Evolutionary conservation across 2,329 filamentous ascomycete species (phyloP).

Genomic region (Claviceps purpurea): DNA sequence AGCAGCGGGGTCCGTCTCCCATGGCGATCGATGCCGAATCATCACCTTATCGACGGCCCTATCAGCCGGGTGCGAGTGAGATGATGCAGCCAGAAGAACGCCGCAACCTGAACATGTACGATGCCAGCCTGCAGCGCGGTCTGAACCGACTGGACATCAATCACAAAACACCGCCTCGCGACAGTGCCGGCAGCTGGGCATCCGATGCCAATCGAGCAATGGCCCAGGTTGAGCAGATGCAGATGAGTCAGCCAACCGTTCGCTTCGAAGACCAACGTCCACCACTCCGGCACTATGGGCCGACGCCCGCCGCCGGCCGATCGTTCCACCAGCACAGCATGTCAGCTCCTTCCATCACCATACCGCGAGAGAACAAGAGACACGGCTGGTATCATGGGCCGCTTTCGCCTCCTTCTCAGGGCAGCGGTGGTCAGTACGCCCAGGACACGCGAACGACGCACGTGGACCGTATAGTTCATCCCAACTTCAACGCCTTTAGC

Average conservation of each 20-base stretch:
- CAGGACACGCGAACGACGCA: constrained; percentile 26
- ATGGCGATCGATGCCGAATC: constrained; percentile 57
- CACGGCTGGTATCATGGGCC: constrained; percentile 60
- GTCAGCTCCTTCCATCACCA: constrained; percentile 43
- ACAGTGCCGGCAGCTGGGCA: constrained; percentile 42
- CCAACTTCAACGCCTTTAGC: constrained; percentile 38
- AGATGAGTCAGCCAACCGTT: constrained; percentile 33
- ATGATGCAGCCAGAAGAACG: constrained; percentile 29
- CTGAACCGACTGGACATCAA: constrained; percentile 55
- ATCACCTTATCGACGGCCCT: constrained; percentile 19
- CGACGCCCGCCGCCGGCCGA: constrained; percentile 16
- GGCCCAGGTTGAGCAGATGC: constrained; percentile 38
- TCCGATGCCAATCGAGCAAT: constrained; percentile 41
- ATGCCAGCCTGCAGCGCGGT: constrained; percentile 51
- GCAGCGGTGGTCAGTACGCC: constrained; percentile 13
- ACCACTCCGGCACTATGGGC: constrained; percentile 19
- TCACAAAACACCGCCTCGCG: constrained; percentile 33
- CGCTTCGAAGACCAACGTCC: constrained; percentile 38
- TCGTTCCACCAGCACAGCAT: constrained; percentile 42
- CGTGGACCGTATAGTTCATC: constrained; percentile 44
- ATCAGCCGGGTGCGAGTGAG: constrained; percentile 16
- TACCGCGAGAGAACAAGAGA: constrained; percentile 48
- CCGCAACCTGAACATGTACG: constrained; percentile 44
- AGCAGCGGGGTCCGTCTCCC: constrained; percentile 54
- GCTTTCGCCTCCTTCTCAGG: constrained; percentile 19